Evolutionary conservation across 2,329 filamentous ascomycete genomes (phyloP).

Genomic region (Fusarium sp.): DNA sequence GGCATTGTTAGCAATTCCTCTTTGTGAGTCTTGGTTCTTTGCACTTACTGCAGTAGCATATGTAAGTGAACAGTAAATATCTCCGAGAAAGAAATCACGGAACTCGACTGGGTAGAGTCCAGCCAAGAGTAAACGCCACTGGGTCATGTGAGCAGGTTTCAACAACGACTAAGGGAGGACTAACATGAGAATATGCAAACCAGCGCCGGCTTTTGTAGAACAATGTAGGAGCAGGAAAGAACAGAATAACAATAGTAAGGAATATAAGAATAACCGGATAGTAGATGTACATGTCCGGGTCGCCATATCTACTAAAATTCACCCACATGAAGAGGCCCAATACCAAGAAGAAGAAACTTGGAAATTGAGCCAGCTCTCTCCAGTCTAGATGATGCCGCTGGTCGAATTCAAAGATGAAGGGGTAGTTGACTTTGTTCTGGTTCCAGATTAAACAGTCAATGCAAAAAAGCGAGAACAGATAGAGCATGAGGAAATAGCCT

Average conservation of each 20-base stretch:
- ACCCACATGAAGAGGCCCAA: conserved; percentile 87
- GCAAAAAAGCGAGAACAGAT: conserved; percentile 86
- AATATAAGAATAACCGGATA: conserved; percentile 86
- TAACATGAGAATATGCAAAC: conserved; percentile 89
- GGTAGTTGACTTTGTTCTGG: conserved; percentile 89
- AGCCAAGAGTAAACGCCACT: conserved; percentile 88
- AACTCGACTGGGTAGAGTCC: conserved; percentile 95
- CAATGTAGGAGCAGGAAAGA: conserved; percentile 79
- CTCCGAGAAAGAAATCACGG: conserved; percentile 95
- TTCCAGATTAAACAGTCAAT: conserved; percentile 87
- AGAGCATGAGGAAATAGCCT: conserved; percentile 87
- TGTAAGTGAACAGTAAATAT: conserved; percentile 96
- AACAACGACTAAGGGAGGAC: conserved; percentile 48
- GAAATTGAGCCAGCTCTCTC: conserved; percentile 87
- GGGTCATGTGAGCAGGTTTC: conserved; percentile 15
- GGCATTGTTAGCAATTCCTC: conserved; percentile 8
- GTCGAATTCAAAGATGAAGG: conserved; percentile 97
- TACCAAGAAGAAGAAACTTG: conserved; percentile 83
- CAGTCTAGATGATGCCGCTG: conserved; percentile 87
- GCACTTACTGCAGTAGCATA: conserved; percentile 84
- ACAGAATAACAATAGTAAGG: conserved; percentile 74
- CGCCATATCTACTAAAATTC: conserved; percentile 81
- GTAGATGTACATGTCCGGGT: conserved; percentile 79
- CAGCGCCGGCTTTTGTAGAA: conserved; percentile 83
- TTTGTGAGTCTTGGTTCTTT: neutral